Percentiles rank a stretch among this genome's conserved stretches.
Evolutionary conservation across 2,329 filamentous ascomycete genomes (phyloP).

Genomic region (Cladosporium sp.): DNA sequence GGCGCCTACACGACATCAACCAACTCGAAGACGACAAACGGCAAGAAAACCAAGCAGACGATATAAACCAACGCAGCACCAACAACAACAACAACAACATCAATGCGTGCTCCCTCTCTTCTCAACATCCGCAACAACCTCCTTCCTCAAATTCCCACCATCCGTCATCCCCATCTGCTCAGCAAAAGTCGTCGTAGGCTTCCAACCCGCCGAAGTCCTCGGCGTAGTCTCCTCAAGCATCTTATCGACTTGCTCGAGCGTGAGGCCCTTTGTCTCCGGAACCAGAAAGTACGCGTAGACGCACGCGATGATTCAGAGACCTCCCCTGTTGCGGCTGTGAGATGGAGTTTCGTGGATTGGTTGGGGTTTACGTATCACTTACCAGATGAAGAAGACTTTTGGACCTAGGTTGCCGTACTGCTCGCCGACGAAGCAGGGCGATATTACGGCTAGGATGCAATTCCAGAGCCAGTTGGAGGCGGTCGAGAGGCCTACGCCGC

Average conservation of each 20-base stretch:
- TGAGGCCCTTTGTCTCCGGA: slow-evolving; percentile 52
- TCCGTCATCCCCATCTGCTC: slow-evolving; percentile 29
- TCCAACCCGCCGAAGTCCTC: slow-evolving; percentile 67
- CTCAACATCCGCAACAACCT: too few species aligned
- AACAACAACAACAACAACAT: too few species aligned
- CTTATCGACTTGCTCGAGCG: slow-evolving; percentile 74
- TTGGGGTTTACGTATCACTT: too few species aligned
- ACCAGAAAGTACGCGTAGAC: slow-evolving; percentile 69
- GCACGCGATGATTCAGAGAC: too few species aligned
- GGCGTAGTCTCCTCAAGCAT: slow-evolving; percentile 85
- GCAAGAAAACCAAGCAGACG: too few species aligned
- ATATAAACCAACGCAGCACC: too few species aligned
- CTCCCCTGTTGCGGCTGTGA: neutral
- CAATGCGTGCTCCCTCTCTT: too few species aligned
- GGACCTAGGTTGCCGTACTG: slow-evolving; percentile 50
- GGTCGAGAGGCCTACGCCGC: slow-evolving; percentile 21
- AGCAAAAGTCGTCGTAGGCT: slow-evolving; percentile 32
- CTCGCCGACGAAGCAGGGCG: slow-evolving; percentile 62
- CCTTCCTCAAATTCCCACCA: slow-evolving; percentile 18
- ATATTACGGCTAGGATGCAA: slow-evolving; percentile 58
- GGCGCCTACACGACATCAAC: too few species aligned
- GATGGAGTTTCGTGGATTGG: too few species aligned
- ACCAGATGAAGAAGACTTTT: slow-evolving; percentile 46
- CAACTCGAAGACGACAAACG: too few species aligned
- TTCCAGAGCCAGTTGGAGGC: slow-evolving; percentile 38